Evolutionary conservation across 129 eudicot genomes (phyloP).

Genomic region (Ambrosia trifida): DNA sequence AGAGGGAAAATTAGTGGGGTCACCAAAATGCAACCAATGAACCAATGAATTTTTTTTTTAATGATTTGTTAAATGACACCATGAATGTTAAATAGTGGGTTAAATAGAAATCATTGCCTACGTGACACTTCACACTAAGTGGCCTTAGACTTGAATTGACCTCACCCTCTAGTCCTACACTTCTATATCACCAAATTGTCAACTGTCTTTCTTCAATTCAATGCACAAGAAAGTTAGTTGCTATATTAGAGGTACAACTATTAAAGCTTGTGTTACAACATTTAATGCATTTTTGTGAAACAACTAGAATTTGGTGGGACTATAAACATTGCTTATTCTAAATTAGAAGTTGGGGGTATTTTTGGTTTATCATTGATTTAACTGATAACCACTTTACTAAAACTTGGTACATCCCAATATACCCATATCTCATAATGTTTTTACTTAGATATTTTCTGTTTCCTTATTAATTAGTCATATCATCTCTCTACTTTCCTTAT

Average conservation of each 20-base stretch:
- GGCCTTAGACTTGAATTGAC: background rate
- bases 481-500: too few species aligned
- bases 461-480: too few species aligned
- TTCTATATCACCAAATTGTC: constrained; percentile 9
- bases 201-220: background rate
- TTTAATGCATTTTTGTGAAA: constrained; percentile 18
- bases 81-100: too few species aligned
- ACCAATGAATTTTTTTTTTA: too few species aligned
- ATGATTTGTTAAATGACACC: too few species aligned
- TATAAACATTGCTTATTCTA: constrained; percentile 7
- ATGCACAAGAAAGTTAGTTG: background rate
- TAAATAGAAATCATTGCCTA: too few species aligned
- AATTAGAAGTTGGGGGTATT: constrained; percentile 8
- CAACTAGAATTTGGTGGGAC: constrained; percentile 19
- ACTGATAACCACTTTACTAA: constrained; percentile 3
- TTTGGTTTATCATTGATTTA: constrained; percentile 10
- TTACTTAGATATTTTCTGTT: too few species aligned
- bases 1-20: too few species aligned
- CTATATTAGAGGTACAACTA: constrained; percentile 8
- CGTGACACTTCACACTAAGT: too few species aligned
- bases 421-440: too few species aligned
- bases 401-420: background rate
- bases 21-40: too few species aligned
- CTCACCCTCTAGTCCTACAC: constrained; percentile 18
- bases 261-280: constrained; percentile 9